Evolutionary conservation across 345 rosid species (phyloP).

Genomic region (Chamaenerion angustifolium): DNA sequence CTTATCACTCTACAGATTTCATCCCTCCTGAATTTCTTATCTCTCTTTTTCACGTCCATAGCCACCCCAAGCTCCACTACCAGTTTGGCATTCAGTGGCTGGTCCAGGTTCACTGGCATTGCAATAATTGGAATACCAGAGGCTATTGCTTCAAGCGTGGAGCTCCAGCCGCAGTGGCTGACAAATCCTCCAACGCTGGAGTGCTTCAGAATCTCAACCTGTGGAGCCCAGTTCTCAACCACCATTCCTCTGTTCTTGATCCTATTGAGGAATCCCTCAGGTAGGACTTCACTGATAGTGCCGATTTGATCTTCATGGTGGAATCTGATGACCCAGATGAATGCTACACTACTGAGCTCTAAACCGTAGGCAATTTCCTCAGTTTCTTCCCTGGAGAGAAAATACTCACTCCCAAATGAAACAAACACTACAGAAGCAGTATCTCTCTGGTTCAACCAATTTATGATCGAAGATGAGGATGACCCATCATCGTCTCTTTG

Average conservation of each 20-base stretch:
- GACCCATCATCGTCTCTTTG: not conserved
- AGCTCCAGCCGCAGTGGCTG: conserved; percentile 33
- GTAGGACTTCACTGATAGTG: conserved; percentile 14
- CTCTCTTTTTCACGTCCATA: conserved; percentile 11
- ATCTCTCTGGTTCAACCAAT: conserved; percentile 17
- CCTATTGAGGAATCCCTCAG: conserved; percentile 14
- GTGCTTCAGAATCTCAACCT: conserved; percentile 14
- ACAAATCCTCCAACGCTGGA: conserved; percentile 19
- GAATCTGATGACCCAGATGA: conserved; percentile 24
- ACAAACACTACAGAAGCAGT: conserved; percentile 11
- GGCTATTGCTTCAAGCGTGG: conserved; percentile 17
- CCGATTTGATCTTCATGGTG: conserved; percentile 2
- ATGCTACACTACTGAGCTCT: conserved; percentile 15
- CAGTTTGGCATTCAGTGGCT: conserved; percentile 16
- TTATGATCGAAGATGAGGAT: conserved; percentile 1
- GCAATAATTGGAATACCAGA: conserved; percentile 25
- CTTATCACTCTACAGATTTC: conserved; percentile 10
- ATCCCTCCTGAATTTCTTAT: conserved; percentile 8
- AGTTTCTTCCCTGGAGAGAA: conserved; percentile 17
- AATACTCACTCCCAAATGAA: conserved; percentile 19
- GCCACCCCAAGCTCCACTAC: conserved; percentile 21
- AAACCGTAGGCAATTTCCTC: conserved; percentile 19
- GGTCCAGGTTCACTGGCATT: conserved; percentile 21
- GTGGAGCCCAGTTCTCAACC: conserved; percentile 25
- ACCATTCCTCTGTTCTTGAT: conserved; percentile 13